A percentile compares a stretch with the other conserved stretches of the same genome.
Conservation (phyloP, 2,329 filamentous ascomycete species). For the Fusarium cicatricum region DNA sequence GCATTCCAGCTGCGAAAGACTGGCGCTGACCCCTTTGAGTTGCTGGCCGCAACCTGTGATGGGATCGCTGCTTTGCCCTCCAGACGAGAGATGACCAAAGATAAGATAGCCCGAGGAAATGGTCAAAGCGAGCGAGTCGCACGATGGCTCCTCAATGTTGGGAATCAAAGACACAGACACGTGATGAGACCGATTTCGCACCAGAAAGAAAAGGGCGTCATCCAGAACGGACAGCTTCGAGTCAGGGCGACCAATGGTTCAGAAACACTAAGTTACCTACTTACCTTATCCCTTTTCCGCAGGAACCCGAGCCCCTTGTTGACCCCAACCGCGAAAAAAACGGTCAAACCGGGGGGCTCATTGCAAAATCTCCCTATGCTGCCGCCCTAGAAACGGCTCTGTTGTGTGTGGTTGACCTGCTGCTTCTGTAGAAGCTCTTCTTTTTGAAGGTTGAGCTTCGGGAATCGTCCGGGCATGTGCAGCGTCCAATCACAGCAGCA, state of each 20-base stretch:
- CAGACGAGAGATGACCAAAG: slow-evolving; percentile 31
- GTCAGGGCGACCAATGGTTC: slow-evolving; percentile 31
- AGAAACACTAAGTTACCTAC: slow-evolving; percentile 20
- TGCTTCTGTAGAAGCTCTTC: slow-evolving; percentile 21
- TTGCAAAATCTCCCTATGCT: slow-evolving; percentile 1
- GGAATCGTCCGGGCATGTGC: slow-evolving; percentile 22
- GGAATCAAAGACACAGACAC: slow-evolving; percentile 33
- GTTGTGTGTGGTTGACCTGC: slow-evolving; percentile 14
- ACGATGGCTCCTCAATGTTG: slow-evolving; percentile 16
- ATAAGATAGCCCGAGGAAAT: slow-evolving; percentile 23
- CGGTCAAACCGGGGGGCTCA: slow-evolving; percentile 12
- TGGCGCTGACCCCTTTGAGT: slow-evolving; percentile 44
- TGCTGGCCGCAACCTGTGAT: slow-evolving; percentile 46
- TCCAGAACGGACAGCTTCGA: slow-evolving; percentile 35
- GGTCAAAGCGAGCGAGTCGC: slow-evolving; percentile 15
- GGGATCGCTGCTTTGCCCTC: slow-evolving; percentile 42
- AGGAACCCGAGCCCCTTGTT: slow-evolving; percentile 33
- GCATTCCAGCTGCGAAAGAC: slow-evolving; percentile 48
- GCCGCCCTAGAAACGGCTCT: slow-evolving; percentile 1
- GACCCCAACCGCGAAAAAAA: slow-evolving; percentile 25
- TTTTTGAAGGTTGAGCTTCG: slow-evolving; percentile 16
- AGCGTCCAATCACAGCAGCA: slow-evolving; percentile 4
- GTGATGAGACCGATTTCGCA: slow-evolving; percentile 39
- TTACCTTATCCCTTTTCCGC: slow-evolving; percentile 21
- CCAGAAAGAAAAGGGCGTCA: slow-evolving; percentile 28